Evolutionary conservation across 495 filamentous ascomycete genomes (phyloP), one percentile per base, ranked within the genome.

Genomic region (Apodospora peruviana): DNA sequence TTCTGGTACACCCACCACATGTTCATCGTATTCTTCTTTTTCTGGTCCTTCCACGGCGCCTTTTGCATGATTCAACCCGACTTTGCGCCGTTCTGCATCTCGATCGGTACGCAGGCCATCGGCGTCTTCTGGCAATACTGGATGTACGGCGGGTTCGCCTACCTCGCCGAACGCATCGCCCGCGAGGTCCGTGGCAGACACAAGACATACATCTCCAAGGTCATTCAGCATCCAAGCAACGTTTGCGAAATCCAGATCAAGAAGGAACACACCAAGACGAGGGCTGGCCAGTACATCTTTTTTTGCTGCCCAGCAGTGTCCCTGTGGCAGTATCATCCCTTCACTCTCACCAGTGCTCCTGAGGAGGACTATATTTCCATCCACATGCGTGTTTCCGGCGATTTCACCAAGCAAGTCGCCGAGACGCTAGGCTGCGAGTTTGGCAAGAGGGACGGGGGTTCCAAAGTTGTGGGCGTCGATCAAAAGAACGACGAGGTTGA

Each of bases 191-290:
- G 84, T 43, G 84, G 85, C 41, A 74, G 78, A 35, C 83, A 87
- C 69, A 84, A 82, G 71, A 87, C 86, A 5, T 86, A 83, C 61
- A 85, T 90, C 53, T 87, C 83, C 35, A 89, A 88, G 64, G 86
- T 90, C 60, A 83, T 90, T 53, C 85, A 88, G 64, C 86, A 90
- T 67, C 86, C 86, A 5, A 86, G 85, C 68, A 86, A 87, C 55
- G 87, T 91, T 17, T 80, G 85, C 57, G 87, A 91, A 58, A 87
- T 91, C 44, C 87, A 90, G 64, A 87, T 91, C 65, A 89, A 89
- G 75, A 90, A 89, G 58, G 84, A 86, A 57, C 72, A 83, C 64
- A 86, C 84, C 24, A 85, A 81, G 69, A 83, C 84, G n/a, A 77
- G 76, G 48, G 85, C 86, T 43, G 87, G 87, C 29, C 87, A 90